These are phyloP conservation scores for Pochonia chlamydosporia DNA, from an alignment of 2,329 filamentous ascomycete genomes.

Conservation along the genomic window DNA sequence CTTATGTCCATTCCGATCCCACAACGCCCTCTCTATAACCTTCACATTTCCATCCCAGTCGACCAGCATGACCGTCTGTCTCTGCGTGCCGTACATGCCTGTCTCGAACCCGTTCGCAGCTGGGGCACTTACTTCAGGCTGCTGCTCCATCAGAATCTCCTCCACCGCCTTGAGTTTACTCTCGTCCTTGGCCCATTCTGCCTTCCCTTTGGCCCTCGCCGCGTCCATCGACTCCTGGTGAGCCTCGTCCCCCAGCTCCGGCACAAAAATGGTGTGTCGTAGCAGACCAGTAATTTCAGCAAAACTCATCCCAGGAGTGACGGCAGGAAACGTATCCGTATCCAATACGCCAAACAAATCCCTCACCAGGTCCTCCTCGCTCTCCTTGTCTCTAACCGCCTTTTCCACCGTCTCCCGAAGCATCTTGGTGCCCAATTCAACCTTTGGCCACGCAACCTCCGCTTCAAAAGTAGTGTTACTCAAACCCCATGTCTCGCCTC, in stretches of 20 bases:
- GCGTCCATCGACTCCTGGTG: conserved; percentile 40
- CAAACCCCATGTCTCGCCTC: conserved; percentile 50
- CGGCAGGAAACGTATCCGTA: conserved; percentile 47
- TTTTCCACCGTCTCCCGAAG: conserved; percentile 36
- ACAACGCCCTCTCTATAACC: conserved; percentile 54
- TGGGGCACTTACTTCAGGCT: conserved; percentile 28
- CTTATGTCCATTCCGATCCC: conserved; percentile 50
- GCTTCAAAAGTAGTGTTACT: conserved; percentile 57
- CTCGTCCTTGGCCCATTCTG: conserved; percentile 26
- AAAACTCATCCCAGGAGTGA: conserved; percentile 37
- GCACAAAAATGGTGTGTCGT: conserved; percentile 57
- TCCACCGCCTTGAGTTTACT: conserved; percentile 32
- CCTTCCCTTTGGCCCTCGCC: conserved; percentile 30
- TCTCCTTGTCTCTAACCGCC: conserved; percentile 27
- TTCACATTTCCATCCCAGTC: conserved; percentile 58
- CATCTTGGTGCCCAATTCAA: conserved; percentile 44
- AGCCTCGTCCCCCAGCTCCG: conserved; percentile 45
- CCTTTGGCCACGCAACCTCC: conserved; percentile 54
- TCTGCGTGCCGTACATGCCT: conserved; percentile 59
- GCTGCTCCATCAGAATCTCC: conserved; percentile 28
- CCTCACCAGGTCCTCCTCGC: conserved; percentile 44
- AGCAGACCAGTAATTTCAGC: conserved; percentile 48
- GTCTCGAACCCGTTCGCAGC: conserved; percentile 40
- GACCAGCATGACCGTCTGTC: conserved; percentile 57
- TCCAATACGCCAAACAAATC: conserved; percentile 50